These are phyloP conservation scores for Dictyostelium capitatum DNA, from an alignment of 78 protist genomes.

Conservation along the genomic window DNA sequence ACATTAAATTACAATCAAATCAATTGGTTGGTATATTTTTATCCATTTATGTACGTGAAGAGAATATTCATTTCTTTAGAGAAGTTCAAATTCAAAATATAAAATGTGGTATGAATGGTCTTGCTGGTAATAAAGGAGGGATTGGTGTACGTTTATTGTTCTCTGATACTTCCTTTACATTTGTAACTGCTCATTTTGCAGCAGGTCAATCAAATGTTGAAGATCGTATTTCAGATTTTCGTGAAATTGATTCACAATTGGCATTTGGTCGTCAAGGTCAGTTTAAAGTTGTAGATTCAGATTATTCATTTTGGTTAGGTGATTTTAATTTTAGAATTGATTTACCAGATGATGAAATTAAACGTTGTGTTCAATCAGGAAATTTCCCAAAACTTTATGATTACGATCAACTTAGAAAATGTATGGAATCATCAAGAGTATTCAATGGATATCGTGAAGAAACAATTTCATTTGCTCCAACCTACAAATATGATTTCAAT, in stretches of 20 bases:
- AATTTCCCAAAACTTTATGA: slow-evolving; percentile 43
- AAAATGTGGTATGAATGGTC: slow-evolving; percentile 62
- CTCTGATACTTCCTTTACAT: slow-evolving; percentile 78
- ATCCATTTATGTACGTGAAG: slow-evolving; percentile 79
- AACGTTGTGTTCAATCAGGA: background rate
- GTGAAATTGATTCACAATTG: slow-evolving; percentile 76
- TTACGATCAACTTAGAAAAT: slow-evolving; percentile 53
- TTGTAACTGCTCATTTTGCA: slow-evolving; percentile 94
- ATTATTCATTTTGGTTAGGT: slow-evolving; percentile 92
- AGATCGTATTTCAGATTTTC: slow-evolving; percentile 88
- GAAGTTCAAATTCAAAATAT: slow-evolving; percentile 78
- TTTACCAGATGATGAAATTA: slow-evolving; percentile 71
- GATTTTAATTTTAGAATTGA: slow-evolving; percentile 95
- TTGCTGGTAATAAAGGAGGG: slow-evolving; percentile 96
- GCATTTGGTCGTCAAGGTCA: slow-evolving; percentile 52
- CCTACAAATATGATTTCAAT: slow-evolving; percentile 93
- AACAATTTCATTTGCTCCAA: slow-evolving; percentile 89
- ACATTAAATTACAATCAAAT: slow-evolving; percentile 59
- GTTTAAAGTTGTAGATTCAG: slow-evolving; percentile 9
- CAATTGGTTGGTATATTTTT: slow-evolving; percentile 91
- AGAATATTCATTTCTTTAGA: slow-evolving; percentile 18
- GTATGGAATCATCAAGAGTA: slow-evolving; percentile 32
- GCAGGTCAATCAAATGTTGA: slow-evolving; percentile 94
- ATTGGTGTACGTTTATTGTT: slow-evolving; percentile 86
- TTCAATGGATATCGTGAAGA: slow-evolving; percentile 91